Conservation (phyloP, 305 asterid genomes). For the Fraxinus sp. region DNA sequence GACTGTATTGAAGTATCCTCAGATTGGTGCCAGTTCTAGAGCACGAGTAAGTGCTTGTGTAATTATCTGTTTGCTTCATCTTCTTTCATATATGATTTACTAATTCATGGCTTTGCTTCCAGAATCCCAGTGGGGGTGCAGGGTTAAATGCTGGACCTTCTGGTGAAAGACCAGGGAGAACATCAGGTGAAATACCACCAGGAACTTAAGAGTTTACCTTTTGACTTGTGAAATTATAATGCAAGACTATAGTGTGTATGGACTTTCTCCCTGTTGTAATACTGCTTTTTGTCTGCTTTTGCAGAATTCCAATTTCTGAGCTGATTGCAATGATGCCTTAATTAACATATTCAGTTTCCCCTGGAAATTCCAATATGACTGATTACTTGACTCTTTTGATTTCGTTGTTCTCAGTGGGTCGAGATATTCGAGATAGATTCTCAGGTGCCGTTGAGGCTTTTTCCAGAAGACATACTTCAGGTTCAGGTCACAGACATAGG, state of each 20-base stretch:
- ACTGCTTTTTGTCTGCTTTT: neutral
- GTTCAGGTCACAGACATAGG: slow-evolving; percentile 63
- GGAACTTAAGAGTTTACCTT: neutral
- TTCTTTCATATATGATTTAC: slow-evolving; percentile 11
- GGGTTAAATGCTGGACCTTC: slow-evolving; percentile 56
- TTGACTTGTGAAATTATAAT: slow-evolving; percentile 3
- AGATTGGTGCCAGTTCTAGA: slow-evolving; percentile 75
- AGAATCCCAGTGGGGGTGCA: slow-evolving; percentile 60
- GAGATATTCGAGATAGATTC: slow-evolving; percentile 71
- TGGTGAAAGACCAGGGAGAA: slow-evolving; percentile 72
- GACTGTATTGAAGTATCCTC: slow-evolving; percentile 70
- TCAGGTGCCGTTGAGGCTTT: slow-evolving; percentile 87
- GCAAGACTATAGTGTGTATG: neutral
- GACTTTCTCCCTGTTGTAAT: neutral
- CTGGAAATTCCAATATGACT: slow-evolving; percentile 3
- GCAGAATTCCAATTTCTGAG: slow-evolving; percentile 1
- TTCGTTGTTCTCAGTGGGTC: slow-evolving; percentile 53
- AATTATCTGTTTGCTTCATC: slow-evolving; percentile 17
- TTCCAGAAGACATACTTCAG: slow-evolving; percentile 62
- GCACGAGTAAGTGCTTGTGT: slow-evolving; percentile 57
- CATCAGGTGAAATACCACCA: slow-evolving; percentile 52
- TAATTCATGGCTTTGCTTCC: slow-evolving; percentile 31
- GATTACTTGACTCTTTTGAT: slow-evolving; percentile 12
- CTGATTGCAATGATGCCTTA: neutral
- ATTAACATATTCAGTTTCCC: slow-evolving; percentile 6